Evolutionary conservation across 148 eudicot species (phyloP).

Genomic region (Chenopodium berlandieri): DNA sequence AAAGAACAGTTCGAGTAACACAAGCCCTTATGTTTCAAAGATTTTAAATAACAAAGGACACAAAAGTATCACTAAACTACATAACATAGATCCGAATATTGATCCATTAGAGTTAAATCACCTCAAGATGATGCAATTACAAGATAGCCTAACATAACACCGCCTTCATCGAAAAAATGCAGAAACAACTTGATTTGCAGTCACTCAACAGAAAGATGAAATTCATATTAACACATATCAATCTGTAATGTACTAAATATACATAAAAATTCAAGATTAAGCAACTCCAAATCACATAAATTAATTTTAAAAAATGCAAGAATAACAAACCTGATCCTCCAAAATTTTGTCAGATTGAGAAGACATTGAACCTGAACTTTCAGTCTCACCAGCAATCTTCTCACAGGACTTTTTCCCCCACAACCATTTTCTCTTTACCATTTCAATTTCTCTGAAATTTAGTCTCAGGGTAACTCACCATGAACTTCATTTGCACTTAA

Average conservation of each 20-base stretch:
- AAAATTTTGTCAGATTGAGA: constrained; percentile 64
- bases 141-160: neutral
- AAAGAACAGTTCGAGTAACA: neutral
- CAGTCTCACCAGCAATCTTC: constrained; percentile 61
- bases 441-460: constrained; percentile 22
- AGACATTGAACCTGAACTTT: constrained; percentile 64
- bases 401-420: constrained; percentile 72
- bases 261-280: neutral
- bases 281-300: neutral
- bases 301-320: neutral
- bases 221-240: neutral
- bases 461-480: constrained; percentile 7
- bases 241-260: neutral
- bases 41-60: too few relatives aligned
- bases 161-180: neutral
- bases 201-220: neutral
- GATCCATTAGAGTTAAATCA: neutral
- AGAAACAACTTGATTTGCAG: neutral
- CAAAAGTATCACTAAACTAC: neutral
- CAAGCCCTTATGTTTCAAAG: neutral
- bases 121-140: neutral
- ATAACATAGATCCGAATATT: neutral
- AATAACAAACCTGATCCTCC: constrained; percentile 56
- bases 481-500: constrained; percentile 14
- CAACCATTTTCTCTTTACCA: constrained; percentile 75